Base-by-base conservation (phyloP, 768 basidiomycete species). In the Scleroderma bovista region DNA sequence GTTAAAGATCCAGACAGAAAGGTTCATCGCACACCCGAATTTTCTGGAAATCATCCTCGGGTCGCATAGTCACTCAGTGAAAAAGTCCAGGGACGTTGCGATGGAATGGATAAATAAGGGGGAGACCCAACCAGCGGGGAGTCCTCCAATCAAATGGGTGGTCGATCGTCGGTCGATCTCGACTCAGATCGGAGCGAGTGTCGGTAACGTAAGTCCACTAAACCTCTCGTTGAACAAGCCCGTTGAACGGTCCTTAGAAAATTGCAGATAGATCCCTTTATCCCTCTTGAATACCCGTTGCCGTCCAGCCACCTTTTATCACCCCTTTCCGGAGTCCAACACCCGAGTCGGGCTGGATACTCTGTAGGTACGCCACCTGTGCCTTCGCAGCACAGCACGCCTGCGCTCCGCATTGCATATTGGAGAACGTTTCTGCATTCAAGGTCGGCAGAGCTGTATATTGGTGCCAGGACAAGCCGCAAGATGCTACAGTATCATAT, bases 371-470 rank as follows among this genome's bases (percentile, higher is more conserved):
- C 9, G 26, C 12, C 29, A 11, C 26, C 34, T 40, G 9, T 29
- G 26, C 9, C 26, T 9, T 9, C 26, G 9, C 5, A 29, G 5
- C 26, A 29, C 26, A 9, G 9, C 26, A 29, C 9, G 26, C 26
- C 55, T 3, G 34, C 46, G 15, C 40, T 56, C 5, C 37, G 50
- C n/a, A 15, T 58, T 2, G 55, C 48, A 16, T 51, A 57, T 19
- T 58, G 57, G 57, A 33, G 31, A 13, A 56, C 60, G 15, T 56
- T 55, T 56, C 60, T 76, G 17, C 72, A 69, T 37, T 69, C 72
- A 47, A 70, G 75, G 8, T 73, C 76, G 17, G 68, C 57, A 3
- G 75, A 77, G 56, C 60, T 79, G 26, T 77, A 79, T 57, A 64
- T 79, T 1, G 75, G 75, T 11, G 71, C 76, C 13, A 53, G 66